A percentile compares a stretch with the other conserved stretches of the same genome.
These are phyloP conservation scores for Yamadazyma taylorii DNA, from an alignment of 1,139 yeast species.

Conservation along the genomic window DNA sequence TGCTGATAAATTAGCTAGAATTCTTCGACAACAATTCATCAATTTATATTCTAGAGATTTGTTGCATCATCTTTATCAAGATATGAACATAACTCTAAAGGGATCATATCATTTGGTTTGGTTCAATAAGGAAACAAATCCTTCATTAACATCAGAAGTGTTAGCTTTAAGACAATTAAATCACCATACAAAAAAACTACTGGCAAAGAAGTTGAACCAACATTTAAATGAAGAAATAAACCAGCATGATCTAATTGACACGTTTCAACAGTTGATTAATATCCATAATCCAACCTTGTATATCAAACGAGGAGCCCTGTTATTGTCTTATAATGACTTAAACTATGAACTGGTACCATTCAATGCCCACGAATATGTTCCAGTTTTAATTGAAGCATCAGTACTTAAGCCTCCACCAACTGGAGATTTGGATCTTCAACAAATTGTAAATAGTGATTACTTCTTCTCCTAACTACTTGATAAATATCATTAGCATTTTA, in stretches of 20 bases:
- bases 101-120: slow-evolving; percentile 37
- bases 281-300: slow-evolving; percentile 24
- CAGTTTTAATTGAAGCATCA: slow-evolving; percentile 26
- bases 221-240: slow-evolving; percentile 17
- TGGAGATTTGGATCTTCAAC: slow-evolving; percentile 34
- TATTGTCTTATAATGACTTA: slow-evolving; percentile 5
- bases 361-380: slow-evolving; percentile 11
- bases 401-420: slow-evolving; percentile 29
- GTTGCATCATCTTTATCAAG: slow-evolving; percentile 26
- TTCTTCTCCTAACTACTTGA: slow-evolving; percentile 42
- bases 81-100: slow-evolving; percentile 24
- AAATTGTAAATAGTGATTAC: slow-evolving; percentile 34
- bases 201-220: no score
- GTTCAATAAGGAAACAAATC: slow-evolving; percentile 22
- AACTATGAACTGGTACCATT: slow-evolving; percentile 1
- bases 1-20: slow-evolving; percentile 25
- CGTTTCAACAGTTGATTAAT: slow-evolving; percentile 16
- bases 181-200: slow-evolving; percentile 15
- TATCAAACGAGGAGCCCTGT: slow-evolving; percentile 8
- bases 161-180: slow-evolving; percentile 11
- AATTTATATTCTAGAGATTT: slow-evolving; percentile 31
- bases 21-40: slow-evolving; percentile 37
- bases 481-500: no score
- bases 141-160: slow-evolving; percentile 19
- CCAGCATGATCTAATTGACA: slow-evolving; percentile 7